A percentile compares a stretch with the other conserved stretches of the same genome.
Evolutionary conservation across 2,329 filamentous ascomycete genomes (phyloP).

Genomic region (Cladobotryum mycophilum): DNA sequence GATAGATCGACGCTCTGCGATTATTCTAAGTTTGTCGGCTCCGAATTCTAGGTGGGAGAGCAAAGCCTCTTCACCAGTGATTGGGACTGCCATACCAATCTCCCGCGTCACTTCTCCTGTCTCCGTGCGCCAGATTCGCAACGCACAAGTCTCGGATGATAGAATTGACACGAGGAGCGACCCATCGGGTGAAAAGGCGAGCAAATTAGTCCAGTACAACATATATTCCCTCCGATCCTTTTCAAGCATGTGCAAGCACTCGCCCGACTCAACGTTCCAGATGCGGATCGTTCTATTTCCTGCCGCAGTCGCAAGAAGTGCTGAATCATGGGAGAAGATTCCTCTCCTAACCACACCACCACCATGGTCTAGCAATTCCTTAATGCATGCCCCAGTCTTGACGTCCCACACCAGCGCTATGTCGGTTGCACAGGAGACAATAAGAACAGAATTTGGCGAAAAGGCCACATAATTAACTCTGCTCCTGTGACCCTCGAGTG

Average conservation of each 20-base stretch:
- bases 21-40: neutral
- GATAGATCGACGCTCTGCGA: neutral
- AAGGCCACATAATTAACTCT: neutral
- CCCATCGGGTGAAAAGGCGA: neutral
- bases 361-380: neutral
- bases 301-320: neutral
- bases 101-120: neutral
- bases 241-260: neutral
- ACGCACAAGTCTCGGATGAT: neutral
- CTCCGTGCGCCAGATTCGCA: neutral
- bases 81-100: neutral
- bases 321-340: neutral
- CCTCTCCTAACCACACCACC: no score
- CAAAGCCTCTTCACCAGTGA: neutral
- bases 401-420: conserved; percentile 5
- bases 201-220: neutral
- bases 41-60: neutral
- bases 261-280: neutral
- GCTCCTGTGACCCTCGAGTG: neutral
- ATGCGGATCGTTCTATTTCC: neutral
- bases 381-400: neutral
- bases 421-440: conserved; percentile 1
- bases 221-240: neutral
- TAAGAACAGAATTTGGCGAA: neutral
- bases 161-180: neutral